These are phyloP conservation scores for Tricholoma furcatifolium DNA, from an alignment of 768 basidiomycete genomes.

Conservation along the genomic window DNA sequence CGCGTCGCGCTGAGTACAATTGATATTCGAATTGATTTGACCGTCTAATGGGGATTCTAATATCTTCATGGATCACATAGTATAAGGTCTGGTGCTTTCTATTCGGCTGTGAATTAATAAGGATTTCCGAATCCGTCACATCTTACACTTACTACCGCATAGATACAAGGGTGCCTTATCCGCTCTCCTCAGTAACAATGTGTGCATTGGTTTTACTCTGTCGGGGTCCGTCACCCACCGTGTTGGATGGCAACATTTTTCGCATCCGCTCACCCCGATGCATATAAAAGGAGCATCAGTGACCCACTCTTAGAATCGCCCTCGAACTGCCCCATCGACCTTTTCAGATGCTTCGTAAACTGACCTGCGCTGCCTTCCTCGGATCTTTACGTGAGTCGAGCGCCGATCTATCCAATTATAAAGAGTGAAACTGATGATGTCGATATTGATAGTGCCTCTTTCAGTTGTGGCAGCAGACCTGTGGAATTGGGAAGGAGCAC, in stretches of 20 bases:
- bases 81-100: too few species aligned
- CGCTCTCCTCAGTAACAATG: too few species aligned
- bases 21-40: too few species aligned
- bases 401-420: neutral
- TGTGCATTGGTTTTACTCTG: neutral
- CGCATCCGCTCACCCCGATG: neutral
- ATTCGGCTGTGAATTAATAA: too few species aligned
- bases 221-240: constrained; percentile 3
- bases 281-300: constrained; percentile 8
- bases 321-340: neutral
- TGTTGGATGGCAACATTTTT: neutral
- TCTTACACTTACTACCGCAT: too few species aligned
- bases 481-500: constrained; percentile 13
- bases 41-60: too few species aligned
- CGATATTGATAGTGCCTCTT: constrained; percentile 19
- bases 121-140: too few species aligned
- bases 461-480: constrained; percentile 5
- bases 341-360: constrained; percentile 2
- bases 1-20: too few species aligned
- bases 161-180: neutral
- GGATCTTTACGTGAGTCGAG: constrained; percentile 8
- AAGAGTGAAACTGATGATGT: neutral
- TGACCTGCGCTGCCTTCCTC: neutral
- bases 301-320: neutral
- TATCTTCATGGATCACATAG: too few species aligned